Base-by-base conservation (phyloP, 139 green algal species). In the Volvox africanus region DNA sequence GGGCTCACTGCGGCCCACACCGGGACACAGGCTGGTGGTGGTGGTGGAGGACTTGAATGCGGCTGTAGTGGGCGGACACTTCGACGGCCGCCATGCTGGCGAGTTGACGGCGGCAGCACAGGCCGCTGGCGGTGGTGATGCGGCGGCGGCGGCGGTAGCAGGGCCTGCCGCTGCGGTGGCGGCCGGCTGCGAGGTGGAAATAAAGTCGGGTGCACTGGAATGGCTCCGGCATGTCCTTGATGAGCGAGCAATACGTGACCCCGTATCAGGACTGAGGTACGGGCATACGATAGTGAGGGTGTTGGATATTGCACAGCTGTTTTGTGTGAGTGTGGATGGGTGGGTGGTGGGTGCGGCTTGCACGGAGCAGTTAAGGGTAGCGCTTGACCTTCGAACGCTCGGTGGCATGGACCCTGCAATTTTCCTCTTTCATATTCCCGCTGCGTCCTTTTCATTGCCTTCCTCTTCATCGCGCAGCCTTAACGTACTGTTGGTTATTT, bases 11-110 rank as follows among this genome's bases (percentile, higher is more conserved):
- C 81, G 92, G 50, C 88, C 92, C 1, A 79, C 79, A 12, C 78
- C 80, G 61, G 92, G 92, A 20, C 68, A 82, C 73, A 32, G 80
- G 44, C 44, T 94, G 81, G 88, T 94, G 65, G 19, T 94, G 75
- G 33, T 92, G 87, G 87, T 94, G 81, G 90, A 94, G 61, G 92
- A 94, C 67, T 21, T 94, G 32, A 80, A 79, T 81, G 82, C 69
- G 32, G 75, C 67, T 61, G 89, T 80, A 0, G 79, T 62, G 24
- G 73, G 73, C 71, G 86, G 50, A n/a, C 37, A 68, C 21, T 20
- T 24, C 24, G 73, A 83, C 17, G 85, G 85, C 21, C 86, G 73
- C 2, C 19, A 75, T 14, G 73, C 71, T 2, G 86, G 86, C 0
- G 86, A 75, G 86, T 55, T 90, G 73, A 24, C 86, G 86, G 86